Conservation (phyloP, 345 rosid genomes). For the Murraya koenigii region DNA sequence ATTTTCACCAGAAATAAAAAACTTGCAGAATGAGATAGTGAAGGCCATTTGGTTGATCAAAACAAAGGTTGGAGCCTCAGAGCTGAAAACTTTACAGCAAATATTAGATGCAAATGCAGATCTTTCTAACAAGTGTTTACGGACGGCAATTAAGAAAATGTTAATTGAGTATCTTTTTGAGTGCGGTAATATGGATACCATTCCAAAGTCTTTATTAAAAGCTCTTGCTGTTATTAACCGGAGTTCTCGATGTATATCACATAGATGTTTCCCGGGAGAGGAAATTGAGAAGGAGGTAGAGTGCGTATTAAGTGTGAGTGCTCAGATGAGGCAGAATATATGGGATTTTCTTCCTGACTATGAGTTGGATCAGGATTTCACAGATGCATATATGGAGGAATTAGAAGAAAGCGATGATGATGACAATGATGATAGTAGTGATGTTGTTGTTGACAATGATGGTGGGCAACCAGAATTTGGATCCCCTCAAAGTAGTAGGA, state of each 20-base stretch:
- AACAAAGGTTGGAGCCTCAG: constrained; percentile 41
- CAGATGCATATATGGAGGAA: constrained; percentile 76
- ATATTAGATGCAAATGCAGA: constrained; percentile 52
- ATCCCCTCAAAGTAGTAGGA: constrained; percentile 21
- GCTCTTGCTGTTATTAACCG: constrained; percentile 62
- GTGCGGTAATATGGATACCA: constrained; percentile 56
- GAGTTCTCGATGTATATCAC: constrained; percentile 28
- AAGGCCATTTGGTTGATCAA: constrained; percentile 63
- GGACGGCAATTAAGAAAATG: constrained; percentile 53
- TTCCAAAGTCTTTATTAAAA: constrained; percentile 59
- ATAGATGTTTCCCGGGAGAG: constrained; percentile 33
- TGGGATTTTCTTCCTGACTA: constrained; percentile 57
- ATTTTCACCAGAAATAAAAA: constrained; percentile 49
- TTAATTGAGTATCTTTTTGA: constrained; percentile 69
- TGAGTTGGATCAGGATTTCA: constrained; percentile 55
- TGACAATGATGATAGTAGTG: constrained; percentile 12
- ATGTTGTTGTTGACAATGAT: constrained; percentile 14
- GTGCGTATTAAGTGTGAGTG: constrained; percentile 68
- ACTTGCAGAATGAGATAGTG: constrained; percentile 63
- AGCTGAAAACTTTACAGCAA: constrained; percentile 53
- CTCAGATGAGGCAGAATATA: constrained; percentile 58
- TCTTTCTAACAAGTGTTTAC: constrained; percentile 39
- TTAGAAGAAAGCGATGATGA: constrained; percentile 60
- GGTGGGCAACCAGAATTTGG: constrained; percentile 17
- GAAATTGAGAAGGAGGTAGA: constrained; percentile 65